Evolutionary conservation across 139 green algal genomes (phyloP).

Genomic region (Gonium pectorale): DNA sequence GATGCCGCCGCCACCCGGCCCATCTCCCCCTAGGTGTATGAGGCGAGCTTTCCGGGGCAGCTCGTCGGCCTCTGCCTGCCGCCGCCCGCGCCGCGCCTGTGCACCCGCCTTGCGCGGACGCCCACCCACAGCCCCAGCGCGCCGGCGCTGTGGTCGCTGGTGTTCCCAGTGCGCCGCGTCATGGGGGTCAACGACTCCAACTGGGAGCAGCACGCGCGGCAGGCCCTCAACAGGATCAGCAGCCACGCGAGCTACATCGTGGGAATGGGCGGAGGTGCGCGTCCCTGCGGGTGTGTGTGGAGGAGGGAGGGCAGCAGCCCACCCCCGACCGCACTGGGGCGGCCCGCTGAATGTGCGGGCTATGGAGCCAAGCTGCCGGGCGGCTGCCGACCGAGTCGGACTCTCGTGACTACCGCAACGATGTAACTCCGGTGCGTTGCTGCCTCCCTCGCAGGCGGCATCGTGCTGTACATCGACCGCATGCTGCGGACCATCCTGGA

Average conservation of each 20-base stretch:
- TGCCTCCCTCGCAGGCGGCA: not conserved
- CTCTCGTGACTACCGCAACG: no score
- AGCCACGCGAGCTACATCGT: not conserved
- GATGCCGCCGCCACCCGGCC: not conserved
- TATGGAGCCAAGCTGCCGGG: no score
- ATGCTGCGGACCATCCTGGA: not conserved
- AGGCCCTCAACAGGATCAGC: not conserved
- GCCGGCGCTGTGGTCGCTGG: slow-evolving; percentile 8
- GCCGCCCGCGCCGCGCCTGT: not conserved
- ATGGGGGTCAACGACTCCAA: not conserved
- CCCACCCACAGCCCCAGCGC: not conserved
- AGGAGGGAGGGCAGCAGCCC: no score
- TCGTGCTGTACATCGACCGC: slow-evolving; percentile 29
- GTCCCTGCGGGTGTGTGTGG: no score
- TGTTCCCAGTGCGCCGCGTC: slow-evolving; percentile 1
- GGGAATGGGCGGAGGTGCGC: not conserved
- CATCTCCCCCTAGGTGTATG: not conserved
- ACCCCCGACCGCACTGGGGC: no score
- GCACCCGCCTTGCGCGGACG: not conserved
- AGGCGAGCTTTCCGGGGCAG: slow-evolving; percentile 9
- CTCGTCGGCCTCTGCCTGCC: slow-evolving; percentile 3
- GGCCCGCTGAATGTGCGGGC: no score
- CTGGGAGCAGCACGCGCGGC: slow-evolving; percentile 6
- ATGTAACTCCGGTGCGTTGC: no score
- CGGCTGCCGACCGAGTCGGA: no score